A percentile compares a stretch with the other conserved stretches of the same genome.
Evolutionary conservation across 805 yeast genomes (phyloP).

Genomic region (Metschnikowia orientalis): DNA sequence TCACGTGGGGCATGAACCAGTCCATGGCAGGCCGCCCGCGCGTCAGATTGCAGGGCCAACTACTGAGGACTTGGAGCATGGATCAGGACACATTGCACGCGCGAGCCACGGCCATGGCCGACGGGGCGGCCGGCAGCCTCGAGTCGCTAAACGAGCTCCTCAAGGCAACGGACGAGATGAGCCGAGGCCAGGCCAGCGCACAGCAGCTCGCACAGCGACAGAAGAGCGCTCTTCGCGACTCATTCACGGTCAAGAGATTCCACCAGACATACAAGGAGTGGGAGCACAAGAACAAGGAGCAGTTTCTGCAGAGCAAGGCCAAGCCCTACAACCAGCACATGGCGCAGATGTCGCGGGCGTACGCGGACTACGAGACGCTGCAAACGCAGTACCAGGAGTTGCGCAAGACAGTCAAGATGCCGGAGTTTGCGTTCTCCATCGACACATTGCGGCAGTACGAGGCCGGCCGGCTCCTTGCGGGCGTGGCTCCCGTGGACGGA

Average conservation of each 20-base stretch:
- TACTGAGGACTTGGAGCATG: too few species aligned
- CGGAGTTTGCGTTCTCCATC: slow-evolving; percentile 25
- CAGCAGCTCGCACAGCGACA: slow-evolving; percentile 4
- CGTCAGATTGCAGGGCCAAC: too few species aligned
- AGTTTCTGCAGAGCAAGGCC: slow-evolving; percentile 23
- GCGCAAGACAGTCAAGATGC: slow-evolving; percentile 22
- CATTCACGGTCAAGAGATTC: slow-evolving; percentile 30
- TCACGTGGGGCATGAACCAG: too few species aligned
- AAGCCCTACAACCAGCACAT: slow-evolving; percentile 27
- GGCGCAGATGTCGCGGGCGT: slow-evolving; percentile 27
- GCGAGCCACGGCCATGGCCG: too few species aligned
- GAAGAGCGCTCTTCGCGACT: slow-evolving; percentile 23
- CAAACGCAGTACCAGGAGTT: slow-evolving; percentile 23
- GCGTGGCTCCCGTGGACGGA: slow-evolving; percentile 12
- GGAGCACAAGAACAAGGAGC: slow-evolving; percentile 19
- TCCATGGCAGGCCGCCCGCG: too few species aligned
- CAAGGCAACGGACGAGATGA: slow-evolving; percentile 2
- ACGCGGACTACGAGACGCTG: slow-evolving; percentile 22
- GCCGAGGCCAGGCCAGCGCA: neutral
- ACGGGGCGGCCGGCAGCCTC: slow-evolving; percentile 6
- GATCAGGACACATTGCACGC: too few species aligned
- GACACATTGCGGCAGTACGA: slow-evolving; percentile 26
- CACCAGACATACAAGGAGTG: slow-evolving; percentile 29
- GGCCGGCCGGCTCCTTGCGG: slow-evolving; percentile 18
- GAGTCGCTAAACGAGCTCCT: slow-evolving; percentile 9